A percentile compares a stretch with the other conserved stretches of the same genome.
These are phyloP conservation scores for Amanita inopinata DNA, from an alignment of 768 basidiomycete species.

Conservation along the genomic window DNA sequence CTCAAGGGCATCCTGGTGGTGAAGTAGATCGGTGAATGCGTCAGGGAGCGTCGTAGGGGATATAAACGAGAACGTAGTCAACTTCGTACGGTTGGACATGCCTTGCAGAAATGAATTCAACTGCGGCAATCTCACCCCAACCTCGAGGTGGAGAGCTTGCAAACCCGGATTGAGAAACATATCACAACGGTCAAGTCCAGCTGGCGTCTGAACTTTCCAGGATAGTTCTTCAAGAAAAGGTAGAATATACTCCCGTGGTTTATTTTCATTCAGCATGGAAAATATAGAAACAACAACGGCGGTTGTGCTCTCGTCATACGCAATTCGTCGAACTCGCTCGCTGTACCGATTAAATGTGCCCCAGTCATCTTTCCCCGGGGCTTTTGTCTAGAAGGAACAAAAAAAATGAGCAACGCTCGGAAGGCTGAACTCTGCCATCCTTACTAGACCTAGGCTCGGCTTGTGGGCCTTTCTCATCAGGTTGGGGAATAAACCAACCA, in stretches of 20 bases:
- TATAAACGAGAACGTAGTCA: slow-evolving; percentile 60
- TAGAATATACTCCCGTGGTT: slow-evolving; percentile 54
- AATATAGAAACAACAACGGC: slow-evolving; percentile 59
- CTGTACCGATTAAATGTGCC: slow-evolving; percentile 53
- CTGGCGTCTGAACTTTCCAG: slow-evolving; percentile 63
- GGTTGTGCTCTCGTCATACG: slow-evolving; percentile 60
- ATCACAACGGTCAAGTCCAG: slow-evolving; percentile 52
- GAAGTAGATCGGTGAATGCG: slow-evolving; percentile 56
- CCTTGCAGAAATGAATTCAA: slow-evolving; percentile 55
- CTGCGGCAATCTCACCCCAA: slow-evolving; percentile 48
- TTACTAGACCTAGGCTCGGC: slow-evolving; percentile 70
- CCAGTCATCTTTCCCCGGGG: slow-evolving; percentile 66
- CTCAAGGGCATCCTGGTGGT: slow-evolving; percentile 49
- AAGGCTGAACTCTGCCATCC: slow-evolving; percentile 17
- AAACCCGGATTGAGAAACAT: slow-evolving; percentile 62
- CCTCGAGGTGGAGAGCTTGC: slow-evolving; percentile 51
- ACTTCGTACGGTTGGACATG: slow-evolving; percentile 50
- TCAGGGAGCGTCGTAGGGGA: slow-evolving; percentile 65
- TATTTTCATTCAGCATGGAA: slow-evolving; percentile 52
- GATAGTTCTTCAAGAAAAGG: slow-evolving; percentile 60
- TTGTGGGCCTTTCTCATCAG: slow-evolving; percentile 60
- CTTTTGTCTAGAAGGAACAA: slow-evolving; percentile 34
- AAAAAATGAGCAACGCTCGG: not conserved
- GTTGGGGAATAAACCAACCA: slow-evolving; percentile 63
- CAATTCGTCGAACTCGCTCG: slow-evolving; percentile 55